phyloP scores from a whole-genome alignment of 257 asterid genomes.

The Lavandula angustifolia region DNA sequence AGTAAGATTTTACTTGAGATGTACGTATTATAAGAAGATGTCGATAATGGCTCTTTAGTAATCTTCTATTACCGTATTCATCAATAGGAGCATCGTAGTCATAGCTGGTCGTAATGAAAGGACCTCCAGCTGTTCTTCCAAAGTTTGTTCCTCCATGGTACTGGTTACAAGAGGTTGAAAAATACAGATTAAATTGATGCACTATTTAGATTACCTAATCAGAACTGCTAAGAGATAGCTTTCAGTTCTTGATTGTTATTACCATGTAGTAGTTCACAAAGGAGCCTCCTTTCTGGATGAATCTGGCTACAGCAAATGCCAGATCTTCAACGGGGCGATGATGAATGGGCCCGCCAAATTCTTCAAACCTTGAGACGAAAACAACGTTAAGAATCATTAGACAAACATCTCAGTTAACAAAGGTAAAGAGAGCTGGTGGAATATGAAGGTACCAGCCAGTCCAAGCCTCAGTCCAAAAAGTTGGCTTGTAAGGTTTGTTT shows the following conservation, averaged over 20 bases:
- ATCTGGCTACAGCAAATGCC: constrained; percentile 91
- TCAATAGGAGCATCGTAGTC: constrained; percentile 99
- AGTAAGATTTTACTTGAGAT: constrained; percentile 8
- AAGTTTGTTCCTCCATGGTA: constrained; percentile 98
- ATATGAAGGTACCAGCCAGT: constrained; percentile 74
- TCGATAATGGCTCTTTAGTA: background rate
- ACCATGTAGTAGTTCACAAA: constrained; percentile 95
- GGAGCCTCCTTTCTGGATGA: constrained; percentile 96
- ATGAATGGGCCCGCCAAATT: constrained; percentile 80
- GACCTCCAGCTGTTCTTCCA: constrained; percentile 98
- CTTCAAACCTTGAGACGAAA: constrained; percentile 67
- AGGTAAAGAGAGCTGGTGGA: constrained; percentile 4
- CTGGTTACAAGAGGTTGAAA: constrained; percentile 37
- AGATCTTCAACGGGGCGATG: constrained; percentile 96
- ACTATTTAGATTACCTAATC: background rate
- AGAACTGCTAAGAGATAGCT: no score
- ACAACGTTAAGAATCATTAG: background rate
- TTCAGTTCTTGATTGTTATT: background rate
- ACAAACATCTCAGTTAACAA: background rate
- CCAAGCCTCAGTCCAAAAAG: constrained; percentile 98
- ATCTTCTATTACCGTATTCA: constrained; percentile 71
- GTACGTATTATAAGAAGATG: background rate
- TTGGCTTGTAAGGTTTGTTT: constrained; percentile 88
- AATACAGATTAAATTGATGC: background rate
- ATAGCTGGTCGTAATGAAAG: constrained; percentile 90